Base-by-base conservation (phyloP, 345 rosid genomes). In the Hibiscus trionum region DNA sequence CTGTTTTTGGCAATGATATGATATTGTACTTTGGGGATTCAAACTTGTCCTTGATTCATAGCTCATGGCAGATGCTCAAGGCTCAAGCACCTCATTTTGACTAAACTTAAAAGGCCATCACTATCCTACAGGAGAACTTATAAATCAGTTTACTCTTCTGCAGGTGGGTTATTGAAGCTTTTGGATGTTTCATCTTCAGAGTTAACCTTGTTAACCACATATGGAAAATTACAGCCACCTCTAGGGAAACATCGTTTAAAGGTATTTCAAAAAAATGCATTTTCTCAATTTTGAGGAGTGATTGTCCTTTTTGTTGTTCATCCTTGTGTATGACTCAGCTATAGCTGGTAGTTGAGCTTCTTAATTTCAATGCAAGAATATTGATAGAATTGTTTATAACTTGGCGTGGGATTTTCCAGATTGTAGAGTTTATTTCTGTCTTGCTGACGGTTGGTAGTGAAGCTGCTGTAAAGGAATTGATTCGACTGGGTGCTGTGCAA, bases 161-260 rank as follows among this genome's bases (percentile, higher is more conserved):
- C 91, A 93, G 97, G 95, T 81, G 83, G 86, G 76, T 80, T 93
- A 70, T 85, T 93, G 66, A 83, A 83, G 86, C 97, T 93, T 61
- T 85, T 93, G 86, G 90, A 88, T 69, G 81, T 88, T 73, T 84
- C 91, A 21, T 82, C 88, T 74, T 75, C 81, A 53, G 96, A 88
- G 82, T 78, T 67, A 74, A 60, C 78, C 75, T 79, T 91, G 74
- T 72, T 84, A 33, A 93, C 98, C 69, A 91, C 98, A 1, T 93
- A 88, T 76, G 98, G 98, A 47, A 90, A 87, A 81, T 77, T 93
- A 82, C 97, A 88, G 79, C 97, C 98, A 69, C 98, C 98, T 75
- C 94, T 93, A 24, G 96, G 97, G 64, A 93, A 89, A 77, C 97
- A 91, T 76, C 94, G 97, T 29, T 76, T 93, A 72, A 93, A 91